Conservation (phyloP, 2,329 filamentous ascomycete genomes). For the Metarhizium sp. region DNA sequence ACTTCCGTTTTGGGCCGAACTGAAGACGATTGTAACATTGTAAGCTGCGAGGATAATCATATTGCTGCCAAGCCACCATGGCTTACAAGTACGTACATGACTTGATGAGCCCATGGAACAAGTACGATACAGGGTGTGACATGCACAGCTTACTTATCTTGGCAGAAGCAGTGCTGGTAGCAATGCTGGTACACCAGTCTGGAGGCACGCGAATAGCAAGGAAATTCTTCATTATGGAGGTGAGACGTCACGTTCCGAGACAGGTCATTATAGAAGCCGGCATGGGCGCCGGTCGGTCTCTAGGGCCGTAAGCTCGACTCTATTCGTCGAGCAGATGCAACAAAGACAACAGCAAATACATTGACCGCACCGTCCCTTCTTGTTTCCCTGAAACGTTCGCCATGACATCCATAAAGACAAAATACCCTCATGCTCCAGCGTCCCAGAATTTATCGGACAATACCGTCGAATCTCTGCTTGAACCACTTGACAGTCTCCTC, state of each 20-base stretch:
- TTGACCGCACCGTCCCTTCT: slow-evolving; percentile 22
- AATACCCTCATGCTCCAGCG: slow-evolving; percentile 2
- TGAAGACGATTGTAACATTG: not conserved
- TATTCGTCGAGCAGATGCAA: slow-evolving; percentile 42
- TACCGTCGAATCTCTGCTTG: slow-evolving; percentile 86
- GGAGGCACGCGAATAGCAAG: not conserved
- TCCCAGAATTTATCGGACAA: slow-evolving; percentile 74
- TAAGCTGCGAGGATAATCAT: not conserved
- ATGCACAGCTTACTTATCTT: no score
- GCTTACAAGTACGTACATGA: not conserved
- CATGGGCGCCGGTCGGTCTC: slow-evolving; percentile 62
- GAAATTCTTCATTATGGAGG: not conserved
- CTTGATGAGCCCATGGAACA: not conserved
- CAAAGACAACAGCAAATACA: slow-evolving; percentile 35
- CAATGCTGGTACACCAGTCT: not conserved
- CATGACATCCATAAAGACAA: slow-evolving; percentile 29
- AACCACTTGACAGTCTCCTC: slow-evolving; percentile 97
- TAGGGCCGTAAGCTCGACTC: slow-evolving; percentile 58
- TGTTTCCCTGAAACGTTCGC: slow-evolving; percentile 28
- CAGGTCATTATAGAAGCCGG: slow-evolving; percentile 46
- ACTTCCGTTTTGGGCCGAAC: not conserved
- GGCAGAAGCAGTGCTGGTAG: not conserved
- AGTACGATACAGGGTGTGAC: no score
- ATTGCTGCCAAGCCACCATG: not conserved
- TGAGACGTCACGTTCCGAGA: slow-evolving; percentile 25